Base-by-base conservation (phyloP, 2,329 filamentous ascomycete species). In the Venturia aucupariae region DNA sequence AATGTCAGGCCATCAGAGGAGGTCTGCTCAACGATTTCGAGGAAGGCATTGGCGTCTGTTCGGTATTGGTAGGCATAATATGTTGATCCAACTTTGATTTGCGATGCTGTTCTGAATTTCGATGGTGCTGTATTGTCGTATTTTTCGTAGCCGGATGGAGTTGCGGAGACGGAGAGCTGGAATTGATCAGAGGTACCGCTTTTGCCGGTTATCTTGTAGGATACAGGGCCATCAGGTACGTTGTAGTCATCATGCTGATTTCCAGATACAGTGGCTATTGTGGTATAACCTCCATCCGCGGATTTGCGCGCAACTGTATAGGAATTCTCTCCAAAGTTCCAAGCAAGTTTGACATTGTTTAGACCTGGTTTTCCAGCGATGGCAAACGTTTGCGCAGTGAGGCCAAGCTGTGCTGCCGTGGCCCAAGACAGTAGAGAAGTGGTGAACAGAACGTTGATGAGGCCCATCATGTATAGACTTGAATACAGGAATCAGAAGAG, bases 31-130 rank as follows among this genome's bases (percentile, higher is more conserved):
- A 67, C 64, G 22, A 69, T 67, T 35, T 66, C 65, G 27, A 67
- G 67, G 61, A 65, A 65, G 4, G 67, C 66, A 11, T 68, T 66
- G 6, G 63, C 35, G 27, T 64, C 63, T 5, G 64, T 63, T 32
- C 67, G 65, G 55, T 67, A 69, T 46, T 67, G 68, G 65, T 69
- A 68, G 6, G 63, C 65, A 64, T 69, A 69, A 62, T 68, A 69
- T 24, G 60, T 38, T 15, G 46, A 15, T n/a, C 46, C 46, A 13
- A 30, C 22, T 27, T 51, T 51, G 46, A 51, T 51, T 15, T 51
- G 22, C 22, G 46, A 51, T 4, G 22, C 22, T 5, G 6, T 13
- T 4, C 10, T 30, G 2, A 51, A 27, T 1, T 22, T 27, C 46
- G 46, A 51, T 22, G 46, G 46, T 27, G 10, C 46, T 24, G 46